Conservation (phyloP, 2,329 filamentous ascomycete genomes). For the Thermoascus crustaceus region DNA sequence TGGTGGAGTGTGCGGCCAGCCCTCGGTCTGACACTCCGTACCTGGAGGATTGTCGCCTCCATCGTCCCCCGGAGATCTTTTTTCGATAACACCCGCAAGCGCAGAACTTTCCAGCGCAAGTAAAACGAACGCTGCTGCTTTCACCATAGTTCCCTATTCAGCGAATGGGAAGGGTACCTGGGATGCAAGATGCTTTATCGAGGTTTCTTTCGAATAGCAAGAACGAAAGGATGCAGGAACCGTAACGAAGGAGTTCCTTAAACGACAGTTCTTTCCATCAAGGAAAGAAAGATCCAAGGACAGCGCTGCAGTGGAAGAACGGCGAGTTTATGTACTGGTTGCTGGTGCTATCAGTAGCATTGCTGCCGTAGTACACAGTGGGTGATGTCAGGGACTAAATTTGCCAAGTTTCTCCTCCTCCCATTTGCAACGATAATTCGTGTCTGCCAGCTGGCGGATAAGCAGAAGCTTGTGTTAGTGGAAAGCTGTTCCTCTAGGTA, state of each 20-base stretch:
- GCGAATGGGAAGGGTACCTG: conserved; percentile 5
- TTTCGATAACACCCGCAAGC: conserved; percentile 11
- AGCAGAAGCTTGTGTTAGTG: too few relatives aligned
- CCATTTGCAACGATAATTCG: too few relatives aligned
- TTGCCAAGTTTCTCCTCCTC: too few relatives aligned
- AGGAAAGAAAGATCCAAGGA: conserved; percentile 10
- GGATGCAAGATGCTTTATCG: not conserved
- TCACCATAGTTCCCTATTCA: conserved; percentile 10
- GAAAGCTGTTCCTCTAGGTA: too few relatives aligned
- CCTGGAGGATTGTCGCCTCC: not conserved
- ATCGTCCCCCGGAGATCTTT: conserved; percentile 9
- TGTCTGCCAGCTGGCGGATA: too few relatives aligned
- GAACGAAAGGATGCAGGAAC: conserved; percentile 30
- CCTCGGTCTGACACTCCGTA: not conserved
- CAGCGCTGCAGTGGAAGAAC: conserved; percentile 1
- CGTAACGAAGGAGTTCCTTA: conserved; percentile 41
- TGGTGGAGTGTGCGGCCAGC: too few relatives aligned
- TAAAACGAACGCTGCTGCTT: conserved; percentile 10
- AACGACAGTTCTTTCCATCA: conserved; percentile 10
- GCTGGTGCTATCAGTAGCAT: not conserved
- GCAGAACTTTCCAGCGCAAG: conserved; percentile 12
- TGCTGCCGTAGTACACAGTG: not conserved
- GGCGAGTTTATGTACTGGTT: conserved; percentile 3
- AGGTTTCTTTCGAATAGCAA: conserved; percentile 4
- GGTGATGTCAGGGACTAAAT: not conserved